Percentiles rank a stretch among this genome's conserved stretches.
Evolutionary conservation across 2,329 filamentous ascomycete species (phyloP).

Genomic region (Cyphellophora attinorum): DNA sequence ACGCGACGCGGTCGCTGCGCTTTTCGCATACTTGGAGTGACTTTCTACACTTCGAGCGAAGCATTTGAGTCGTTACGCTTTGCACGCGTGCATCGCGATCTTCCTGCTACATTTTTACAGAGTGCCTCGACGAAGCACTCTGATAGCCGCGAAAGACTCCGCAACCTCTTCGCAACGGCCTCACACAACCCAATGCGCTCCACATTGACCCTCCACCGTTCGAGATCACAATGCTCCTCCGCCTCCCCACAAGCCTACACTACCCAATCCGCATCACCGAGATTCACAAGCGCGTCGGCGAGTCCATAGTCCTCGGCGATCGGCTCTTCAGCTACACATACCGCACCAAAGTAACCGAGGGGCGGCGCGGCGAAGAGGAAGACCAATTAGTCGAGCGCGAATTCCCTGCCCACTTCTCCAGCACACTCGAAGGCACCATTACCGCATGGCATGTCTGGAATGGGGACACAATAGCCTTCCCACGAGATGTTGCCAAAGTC

Average conservation of each 20-base stretch:
- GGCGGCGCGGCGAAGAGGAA: slow-evolving; percentile 61
- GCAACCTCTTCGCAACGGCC: too few species aligned
- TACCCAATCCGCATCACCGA: slow-evolving; percentile 92
- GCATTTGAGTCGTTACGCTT: too few species aligned
- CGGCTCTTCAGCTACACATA: slow-evolving; percentile 81
- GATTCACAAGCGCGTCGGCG: slow-evolving; percentile 66
- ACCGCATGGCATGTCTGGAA: slow-evolving; percentile 61
- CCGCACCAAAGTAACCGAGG: slow-evolving; percentile 59
- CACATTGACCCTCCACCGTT: background rate
- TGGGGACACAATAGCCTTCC: slow-evolving; percentile 32
- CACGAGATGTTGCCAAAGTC: slow-evolving; percentile 57
- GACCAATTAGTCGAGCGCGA: slow-evolving; percentile 57
- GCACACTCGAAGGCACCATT: slow-evolving; percentile 71
- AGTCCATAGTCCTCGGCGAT: slow-evolving; percentile 65
- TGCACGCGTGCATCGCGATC: too few species aligned
- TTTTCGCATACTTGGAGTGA: too few species aligned
- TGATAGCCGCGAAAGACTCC: too few species aligned
- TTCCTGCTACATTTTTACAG: too few species aligned
- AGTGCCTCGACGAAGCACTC: too few species aligned
- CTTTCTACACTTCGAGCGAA: too few species aligned
- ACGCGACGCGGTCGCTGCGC: too few species aligned
- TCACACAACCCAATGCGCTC: too few species aligned
- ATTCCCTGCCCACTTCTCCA: slow-evolving; percentile 72
- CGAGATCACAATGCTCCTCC: slow-evolving; percentile 32
- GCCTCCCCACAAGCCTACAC: slow-evolving; percentile 51